Conservation (phyloP, 169 alveolate genomes). For the Plasmodium gallinaceum region DNA sequence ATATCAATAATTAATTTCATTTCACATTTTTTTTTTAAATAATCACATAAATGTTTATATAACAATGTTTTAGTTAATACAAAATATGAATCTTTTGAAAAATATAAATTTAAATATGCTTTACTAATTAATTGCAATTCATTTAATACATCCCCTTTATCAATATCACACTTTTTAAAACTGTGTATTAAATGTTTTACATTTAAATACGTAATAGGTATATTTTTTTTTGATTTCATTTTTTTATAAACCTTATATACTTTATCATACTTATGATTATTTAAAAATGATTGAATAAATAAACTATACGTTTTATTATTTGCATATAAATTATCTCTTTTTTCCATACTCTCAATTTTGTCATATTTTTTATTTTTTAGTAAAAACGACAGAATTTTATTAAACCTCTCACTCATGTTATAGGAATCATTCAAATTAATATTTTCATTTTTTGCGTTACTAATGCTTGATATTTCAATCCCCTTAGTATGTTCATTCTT, state of each 20-base stretch:
- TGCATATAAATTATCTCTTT: conserved; percentile 68
- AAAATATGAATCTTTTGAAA: conserved; percentile 71
- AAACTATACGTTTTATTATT: conserved; percentile 74
- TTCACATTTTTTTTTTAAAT: conserved; percentile 72
- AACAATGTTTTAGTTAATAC: conserved; percentile 71
- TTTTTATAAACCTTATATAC: conserved; percentile 69
- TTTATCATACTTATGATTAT: conserved; percentile 68
- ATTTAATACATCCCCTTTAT: conserved; percentile 74
- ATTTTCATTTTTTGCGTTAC: conserved; percentile 9
- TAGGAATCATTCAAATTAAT: conserved; percentile 11
- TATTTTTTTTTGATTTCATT: conserved; percentile 59
- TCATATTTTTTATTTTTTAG: conserved; percentile 68
- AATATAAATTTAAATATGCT: conserved; percentile 69
- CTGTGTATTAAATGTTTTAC: conserved; percentile 71
- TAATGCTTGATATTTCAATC: background rate
- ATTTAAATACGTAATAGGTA: conserved; percentile 64
- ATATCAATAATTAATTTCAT: conserved; percentile 68
- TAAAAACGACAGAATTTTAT: conserved; percentile 26
- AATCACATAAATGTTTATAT: conserved; percentile 74
- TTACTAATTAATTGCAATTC: conserved; percentile 52
- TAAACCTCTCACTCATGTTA: conserved; percentile 48
- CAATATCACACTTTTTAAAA: conserved; percentile 69
- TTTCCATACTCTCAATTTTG: conserved; percentile 65
- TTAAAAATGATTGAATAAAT: conserved; percentile 64
- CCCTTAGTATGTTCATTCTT: conserved; percentile 11